Conservation (phyloP, 257 asterid species). For the Penstemon eatonii region DNA sequence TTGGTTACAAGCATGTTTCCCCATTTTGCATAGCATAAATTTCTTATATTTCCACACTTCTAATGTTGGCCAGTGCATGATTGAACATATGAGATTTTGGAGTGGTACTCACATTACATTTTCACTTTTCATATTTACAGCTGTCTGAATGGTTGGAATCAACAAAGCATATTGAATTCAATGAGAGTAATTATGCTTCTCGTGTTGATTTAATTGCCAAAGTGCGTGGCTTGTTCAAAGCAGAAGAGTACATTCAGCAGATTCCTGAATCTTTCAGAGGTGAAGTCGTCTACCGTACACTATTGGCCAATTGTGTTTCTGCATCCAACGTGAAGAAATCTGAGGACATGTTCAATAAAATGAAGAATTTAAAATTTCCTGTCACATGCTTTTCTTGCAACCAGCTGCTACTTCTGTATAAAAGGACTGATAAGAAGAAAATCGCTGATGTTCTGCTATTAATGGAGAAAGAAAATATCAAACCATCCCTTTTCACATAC, state of each 20-base stretch:
- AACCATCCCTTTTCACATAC: slow-evolving; percentile 63
- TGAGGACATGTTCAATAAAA: slow-evolving; percentile 64
- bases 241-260: slow-evolving; percentile 50
- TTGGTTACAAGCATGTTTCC: not conserved
- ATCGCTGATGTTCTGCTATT: slow-evolving; percentile 60
- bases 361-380: slow-evolving; percentile 57
- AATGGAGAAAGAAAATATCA: slow-evolving; percentile 68
- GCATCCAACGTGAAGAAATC: slow-evolving; percentile 43
- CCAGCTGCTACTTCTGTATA: slow-evolving; percentile 72
- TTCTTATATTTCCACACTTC: not conserved
- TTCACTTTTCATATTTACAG: slow-evolving; percentile 43
- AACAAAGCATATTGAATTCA: slow-evolving; percentile 41
- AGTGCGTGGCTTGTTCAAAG: slow-evolving; percentile 54
- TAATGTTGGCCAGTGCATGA: not conserved
- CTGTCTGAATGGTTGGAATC: slow-evolving; percentile 73
- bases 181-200: slow-evolving; percentile 48
- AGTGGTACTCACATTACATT: slow-evolving; percentile 12
- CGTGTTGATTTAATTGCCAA: slow-evolving; percentile 72
- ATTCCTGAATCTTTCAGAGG: slow-evolving; percentile 62
- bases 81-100: not conserved
- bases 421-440: slow-evolving; percentile 56
- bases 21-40: slow-evolving; percentile 20
- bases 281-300: slow-evolving; percentile 60
- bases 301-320: slow-evolving; percentile 59
- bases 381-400: slow-evolving; percentile 51